Conservation (phyloP, 805 yeast genomes). For the Vanderwaltozyma tropicalis region DNA sequence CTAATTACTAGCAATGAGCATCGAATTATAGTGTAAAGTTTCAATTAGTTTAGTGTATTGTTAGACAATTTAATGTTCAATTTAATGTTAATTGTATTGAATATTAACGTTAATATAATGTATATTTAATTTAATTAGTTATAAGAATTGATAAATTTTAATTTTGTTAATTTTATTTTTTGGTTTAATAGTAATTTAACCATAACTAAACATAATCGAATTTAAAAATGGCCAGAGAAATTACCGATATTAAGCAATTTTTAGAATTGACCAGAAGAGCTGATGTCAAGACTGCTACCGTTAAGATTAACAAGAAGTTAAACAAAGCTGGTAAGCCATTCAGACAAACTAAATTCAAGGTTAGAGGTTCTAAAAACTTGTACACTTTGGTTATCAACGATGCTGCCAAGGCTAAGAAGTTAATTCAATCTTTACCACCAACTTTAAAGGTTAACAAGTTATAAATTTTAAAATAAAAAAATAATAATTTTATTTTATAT, state of each 20-base stretch:
- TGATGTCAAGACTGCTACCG: slow-evolving; percentile 86
- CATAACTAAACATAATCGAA: slow-evolving; percentile 1
- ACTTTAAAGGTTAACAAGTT: slow-evolving; percentile 57
- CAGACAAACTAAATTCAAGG: slow-evolving; percentile 97
- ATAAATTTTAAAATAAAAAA: slow-evolving; percentile 18
- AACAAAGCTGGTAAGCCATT: slow-evolving; percentile 72
- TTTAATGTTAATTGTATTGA: too few species aligned
- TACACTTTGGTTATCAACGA: slow-evolving; percentile 95
- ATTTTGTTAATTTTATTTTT: too few species aligned
- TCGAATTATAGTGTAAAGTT: too few species aligned
- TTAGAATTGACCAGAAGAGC: slow-evolving; percentile 94
- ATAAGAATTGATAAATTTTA: too few species aligned
- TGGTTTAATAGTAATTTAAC: neutral
- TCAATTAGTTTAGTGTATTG: too few species aligned
- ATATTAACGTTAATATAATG: too few species aligned
- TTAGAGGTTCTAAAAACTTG: slow-evolving; percentile 89
- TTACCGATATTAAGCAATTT: slow-evolving; percentile 94
- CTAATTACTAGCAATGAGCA: too few species aligned
- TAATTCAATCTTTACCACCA: slow-evolving; percentile 96
- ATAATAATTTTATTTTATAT: neutral
- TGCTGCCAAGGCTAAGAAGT: slow-evolving; percentile 93
- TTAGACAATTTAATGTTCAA: too few species aligned
- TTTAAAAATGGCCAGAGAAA: slow-evolving; percentile 44
- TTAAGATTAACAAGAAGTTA: slow-evolving; percentile 83
- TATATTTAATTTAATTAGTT: too few species aligned